Base-by-base conservation (phyloP, 2,329 filamentous ascomycete species). In the Pseudogymnoascus sp. region DNA sequence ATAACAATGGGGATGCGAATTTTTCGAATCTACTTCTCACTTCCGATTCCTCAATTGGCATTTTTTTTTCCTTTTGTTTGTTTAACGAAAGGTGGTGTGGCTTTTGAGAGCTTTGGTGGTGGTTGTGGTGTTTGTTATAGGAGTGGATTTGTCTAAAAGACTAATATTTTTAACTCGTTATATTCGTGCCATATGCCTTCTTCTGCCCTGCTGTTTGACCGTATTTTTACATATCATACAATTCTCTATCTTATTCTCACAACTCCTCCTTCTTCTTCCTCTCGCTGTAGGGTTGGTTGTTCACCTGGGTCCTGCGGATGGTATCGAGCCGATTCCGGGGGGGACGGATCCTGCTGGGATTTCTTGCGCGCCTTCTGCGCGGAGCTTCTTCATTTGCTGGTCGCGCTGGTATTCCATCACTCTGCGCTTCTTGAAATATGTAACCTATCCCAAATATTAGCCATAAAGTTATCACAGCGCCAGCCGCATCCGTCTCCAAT, bases 361-460 rank as follows among this genome's bases (percentile, higher is more conserved):
- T 76, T 83, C 81, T 68, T 83, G 80, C 11, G 89, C 90, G 67
- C 90, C 89, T 75, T 93, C 88, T 57, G 81, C 83, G 74, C 89
- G 83, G 71, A 96, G 84, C 73, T 86, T 85, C 71, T 89, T 88
- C 68, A 96, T 79, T 23, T 91, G 89, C 77, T 87, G 81, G 73
- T 90, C 88, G 77, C 93, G 92, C 71, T 96, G 90, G 73, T 90
- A 84, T 71, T 99, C 95, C 78, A 96, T 93, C 37, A 98, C 91
- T 72, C 95, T 84, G 79, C 92, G 90, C 77, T 97, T 93, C 81
- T 98, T 97, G 79, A 99, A 99, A 77, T 99, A 98, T 78, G 92
- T 92, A 66, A 97, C 90, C 91, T 95, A 71, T 63, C 25, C 25
- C 4, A 13, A 0, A 6, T 13, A 57, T 57, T 57, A 57, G 48